Base-by-base conservation (phyloP, 1,139 yeast species). In the Suhomyces wounanorum region DNA sequence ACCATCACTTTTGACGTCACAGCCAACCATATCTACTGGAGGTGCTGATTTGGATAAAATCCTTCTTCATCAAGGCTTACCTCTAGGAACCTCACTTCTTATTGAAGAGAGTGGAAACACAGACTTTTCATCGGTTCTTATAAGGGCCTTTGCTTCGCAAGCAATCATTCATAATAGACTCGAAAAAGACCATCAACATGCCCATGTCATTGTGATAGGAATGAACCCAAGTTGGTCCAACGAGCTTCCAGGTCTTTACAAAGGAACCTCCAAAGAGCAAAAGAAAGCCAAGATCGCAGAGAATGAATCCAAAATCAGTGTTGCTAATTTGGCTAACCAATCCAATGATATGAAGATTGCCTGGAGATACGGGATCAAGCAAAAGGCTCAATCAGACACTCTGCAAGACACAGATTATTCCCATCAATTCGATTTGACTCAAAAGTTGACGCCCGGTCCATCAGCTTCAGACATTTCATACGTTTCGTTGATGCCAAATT, bases 51-150 rank as follows among this genome's bases (percentile, higher is more conserved):
- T 94, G 36, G 98, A 94, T 65, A 83, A 79, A 56, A 69, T 90
- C 1, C 66, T 94, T 50, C 82, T 81, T 1, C 98, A 94, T 66
- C 89, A 83, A 54, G 99, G 99, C 0, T 65, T 92, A 14, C 98
- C 98, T 0, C 61, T 89, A 16, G 96, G 97, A 0, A 69, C 78
- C 13, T 78, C 89, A 7, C 64, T 91, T 41, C 66, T 92, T 16
- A 65, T 94, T 2, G 94, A 90, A 64, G 99, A 94, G 64, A 79
- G 83, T 13, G 96, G 96, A 0, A 85, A 95, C 14, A 92, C 99
- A 0, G 98, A 94, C 63, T 94, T 91, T 64, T 79, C 88, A 3
- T 80, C 91, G n/a, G 84, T 89, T 11, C 59, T 94, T 38, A 66
- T 85, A 37, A 82, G 94, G 55, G 75, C 84, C 3, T 89, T 85